Base-by-base conservation (phyloP, 371 early-diverging fungal genomes). In the Haplosporangium sp. region DNA sequence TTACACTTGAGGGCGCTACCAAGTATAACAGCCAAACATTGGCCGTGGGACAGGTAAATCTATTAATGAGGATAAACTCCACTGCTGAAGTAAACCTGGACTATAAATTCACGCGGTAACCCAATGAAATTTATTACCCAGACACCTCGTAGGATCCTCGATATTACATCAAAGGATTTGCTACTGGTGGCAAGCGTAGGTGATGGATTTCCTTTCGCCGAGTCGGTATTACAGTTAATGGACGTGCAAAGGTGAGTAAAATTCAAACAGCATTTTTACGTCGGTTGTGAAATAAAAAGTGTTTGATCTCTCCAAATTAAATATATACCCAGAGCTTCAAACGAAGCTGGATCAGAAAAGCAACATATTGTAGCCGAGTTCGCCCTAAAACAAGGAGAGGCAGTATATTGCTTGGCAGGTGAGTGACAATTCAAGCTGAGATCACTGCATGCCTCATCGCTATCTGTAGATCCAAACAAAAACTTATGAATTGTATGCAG, bases 91-190 rank as follows among this genome's bases (percentile, higher is more conserved):
- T 13, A 45, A 45, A 10, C 8, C 45, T 45, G 15, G 15, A 8
- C 45, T 8, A 44, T 44, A 44, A 11, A 44, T 44, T 44, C 44
- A 13, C 44, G 11, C 13, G 9, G 1, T 13, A 11, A 11, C 15
- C 11, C 19, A 15, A 53, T 53, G 53, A 20, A 55, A 17, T 55
- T 44, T 17, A 3, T 42, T n/a, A 11, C 9, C 37, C 53, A 78
- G 74, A 78, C 79, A 8, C 79, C 79, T 38, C 63, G 79, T 13
- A 69, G 69, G 44, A 63, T 78, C 9, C 67, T 78, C 15, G 71
- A 78, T 27, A 60, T 78, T 7, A 56, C 79, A 0, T 78, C 79
- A 0, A 65, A 78, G 50, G 52, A 57, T 4, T 40, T 78, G 5
- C 9, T 78, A 42, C 37, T 78, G 2, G 64, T 67, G 1, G 79